Evolutionary conservation across 2,329 filamentous ascomycete genomes (phyloP).

Genomic region (Knoxdaviesia capensis): DNA sequence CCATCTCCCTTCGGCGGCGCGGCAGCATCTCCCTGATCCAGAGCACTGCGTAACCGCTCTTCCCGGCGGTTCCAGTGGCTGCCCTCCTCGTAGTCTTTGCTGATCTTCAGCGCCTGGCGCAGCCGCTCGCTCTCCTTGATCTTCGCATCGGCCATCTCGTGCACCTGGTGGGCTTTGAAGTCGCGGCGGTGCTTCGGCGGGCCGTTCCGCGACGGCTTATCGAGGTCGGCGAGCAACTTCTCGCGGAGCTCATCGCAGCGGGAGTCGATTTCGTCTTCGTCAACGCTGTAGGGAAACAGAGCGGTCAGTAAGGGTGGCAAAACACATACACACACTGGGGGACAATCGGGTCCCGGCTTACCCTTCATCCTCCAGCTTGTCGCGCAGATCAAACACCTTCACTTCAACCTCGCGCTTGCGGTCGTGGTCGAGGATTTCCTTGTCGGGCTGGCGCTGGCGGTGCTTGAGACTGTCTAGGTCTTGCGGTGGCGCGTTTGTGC

Average conservation of each 20-base stretch:
- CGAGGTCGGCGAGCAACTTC: slow-evolving; percentile 19
- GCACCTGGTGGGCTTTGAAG: slow-evolving; percentile 83
- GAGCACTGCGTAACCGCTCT: slow-evolving; percentile 33
- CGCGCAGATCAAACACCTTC: slow-evolving; percentile 76
- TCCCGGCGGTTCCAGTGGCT: slow-evolving; percentile 73
- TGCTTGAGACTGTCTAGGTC: slow-evolving; percentile 52
- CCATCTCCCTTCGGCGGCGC: slow-evolving; percentile 6
- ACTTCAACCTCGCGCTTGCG: slow-evolving; percentile 81
- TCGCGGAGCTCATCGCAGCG: slow-evolving; percentile 20
- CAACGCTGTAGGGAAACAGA: slow-evolving; percentile 27
- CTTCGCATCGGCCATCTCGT: slow-evolving; percentile 91
- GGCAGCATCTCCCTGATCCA: slow-evolving; percentile 19
- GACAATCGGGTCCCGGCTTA: slow-evolving; percentile 15
- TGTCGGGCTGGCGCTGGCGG: slow-evolving; percentile 66
- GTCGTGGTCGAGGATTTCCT: slow-evolving; percentile 86
- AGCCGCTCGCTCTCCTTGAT: slow-evolving; percentile 85
- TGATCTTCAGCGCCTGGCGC: slow-evolving; percentile 70
- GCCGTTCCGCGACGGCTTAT: slow-evolving; percentile 7
- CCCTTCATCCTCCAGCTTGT: slow-evolving; percentile 82
- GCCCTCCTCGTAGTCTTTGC: slow-evolving; percentile 68
- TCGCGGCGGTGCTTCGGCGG: slow-evolving; percentile 22
- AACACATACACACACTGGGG: too few relatives aligned
- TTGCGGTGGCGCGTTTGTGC: slow-evolving; percentile 38
- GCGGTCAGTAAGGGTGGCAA: neutral
- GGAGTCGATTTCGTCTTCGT: slow-evolving; percentile 81